Evolutionary conservation across 495 filamentous ascomycete species (phyloP), one percentile per base, ranked within the genome.

Genomic region (Cetradonia linearis): DNA sequence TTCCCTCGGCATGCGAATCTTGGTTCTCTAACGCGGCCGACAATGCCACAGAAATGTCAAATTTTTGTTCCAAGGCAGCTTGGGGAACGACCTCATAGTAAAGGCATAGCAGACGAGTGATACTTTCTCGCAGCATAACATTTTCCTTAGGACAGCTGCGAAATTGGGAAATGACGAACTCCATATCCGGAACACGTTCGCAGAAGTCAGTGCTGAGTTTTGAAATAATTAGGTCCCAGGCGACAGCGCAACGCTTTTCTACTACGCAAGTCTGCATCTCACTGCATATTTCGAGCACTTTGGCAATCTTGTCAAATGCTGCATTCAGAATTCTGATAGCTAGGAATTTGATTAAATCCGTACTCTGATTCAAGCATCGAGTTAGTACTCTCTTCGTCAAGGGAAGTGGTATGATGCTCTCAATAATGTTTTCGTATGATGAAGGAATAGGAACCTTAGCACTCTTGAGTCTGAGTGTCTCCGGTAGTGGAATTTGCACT

Each of bases 51-150:
- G 89, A 89, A 18, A 92, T 86, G 70, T 96, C 94, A 63, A 96
- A 89, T 55, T 82, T 90, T 55, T 91, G 87, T 59, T 84, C 83
- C 33, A 94, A 72, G 0, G 90, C 90, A 23, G 89, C 71, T 65
- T 89, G 83, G 3, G 93, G 90, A 28, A 90, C 74, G 3, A 89
- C 79, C 65, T 90, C 81, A 67, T 91, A 96, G 70, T 88, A 97
- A 34, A 86, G 77, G 30, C 81, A 76, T 36, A 97, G 72, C 36
- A 97, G 71, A 60, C 85, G 84, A 14, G 83, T 84, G 28, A 85
- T 78, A 20, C 86, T 84, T 71, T 95, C 90, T 61, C 86, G 82
- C 63, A 93, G 87, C 42, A 93, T 73, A 33, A 86, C 62, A 67
- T 95, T 86, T 5, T 79, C 78, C 58, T 81, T 79, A 0, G 81